phyloP scores from a whole-genome alignment of 2,329 filamentous ascomycete genomes.

The Alternaria novae-zelandiae region DNA sequence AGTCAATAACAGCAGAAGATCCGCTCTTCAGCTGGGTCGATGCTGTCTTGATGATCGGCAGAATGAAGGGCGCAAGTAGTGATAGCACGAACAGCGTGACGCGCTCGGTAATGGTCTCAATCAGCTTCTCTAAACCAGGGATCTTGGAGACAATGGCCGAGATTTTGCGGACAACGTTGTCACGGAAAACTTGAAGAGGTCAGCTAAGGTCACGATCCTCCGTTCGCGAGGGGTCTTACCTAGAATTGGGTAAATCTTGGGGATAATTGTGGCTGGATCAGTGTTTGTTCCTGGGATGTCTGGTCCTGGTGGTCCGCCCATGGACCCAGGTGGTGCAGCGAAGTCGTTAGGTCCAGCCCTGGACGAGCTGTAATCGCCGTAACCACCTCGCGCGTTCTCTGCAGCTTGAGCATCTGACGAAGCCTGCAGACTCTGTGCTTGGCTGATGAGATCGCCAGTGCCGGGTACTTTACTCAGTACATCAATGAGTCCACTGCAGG shows the following conservation, averaged over 20 bases:
- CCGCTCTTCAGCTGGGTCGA: constrained; percentile 85
- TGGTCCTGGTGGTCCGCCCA: constrained; percentile 53
- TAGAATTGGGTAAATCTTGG: constrained; percentile 90
- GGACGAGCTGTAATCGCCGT: constrained; percentile 48
- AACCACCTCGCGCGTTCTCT: constrained; percentile 51
- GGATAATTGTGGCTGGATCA: constrained; percentile 61
- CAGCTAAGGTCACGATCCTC: background rate
- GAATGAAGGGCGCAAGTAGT: constrained; percentile 87
- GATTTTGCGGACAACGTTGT: constrained; percentile 90
- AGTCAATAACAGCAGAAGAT: constrained; percentile 71
- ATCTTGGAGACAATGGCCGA: constrained; percentile 87
- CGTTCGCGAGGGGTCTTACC: background rate
- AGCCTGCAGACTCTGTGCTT: constrained; percentile 55
- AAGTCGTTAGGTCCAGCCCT: constrained; percentile 45
- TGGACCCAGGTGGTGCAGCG: constrained; percentile 53
- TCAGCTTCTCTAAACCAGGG: constrained; percentile 84
- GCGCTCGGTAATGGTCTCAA: constrained; percentile 93
- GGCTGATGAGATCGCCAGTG: constrained; percentile 53
- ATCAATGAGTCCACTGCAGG: constrained; percentile 63
- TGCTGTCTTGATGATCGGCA: constrained; percentile 87
- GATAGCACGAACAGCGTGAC: constrained; percentile 91
- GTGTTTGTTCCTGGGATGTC: constrained; percentile 80
- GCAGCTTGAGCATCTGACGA: constrained; percentile 57
- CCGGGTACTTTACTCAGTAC: constrained; percentile 77
- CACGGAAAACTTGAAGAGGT: constrained; percentile 71